Evolutionary conservation across 2,329 filamentous ascomycete genomes (phyloP), one percentile per base, ranked within the genome.

Genomic region (Magnaporthiopsis poae): DNA sequence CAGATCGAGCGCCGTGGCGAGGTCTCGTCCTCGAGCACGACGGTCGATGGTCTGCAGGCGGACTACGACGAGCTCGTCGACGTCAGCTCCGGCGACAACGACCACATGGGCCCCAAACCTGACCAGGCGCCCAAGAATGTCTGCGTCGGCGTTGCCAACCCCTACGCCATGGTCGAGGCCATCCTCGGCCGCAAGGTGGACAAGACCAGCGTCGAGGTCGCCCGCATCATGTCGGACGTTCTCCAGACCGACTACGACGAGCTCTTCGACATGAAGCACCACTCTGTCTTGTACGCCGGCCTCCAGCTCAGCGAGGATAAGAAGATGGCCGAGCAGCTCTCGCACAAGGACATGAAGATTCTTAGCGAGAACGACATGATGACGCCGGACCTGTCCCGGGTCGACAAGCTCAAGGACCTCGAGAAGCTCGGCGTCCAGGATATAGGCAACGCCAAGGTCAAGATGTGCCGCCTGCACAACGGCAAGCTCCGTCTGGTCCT

Each of bases 211-310:
- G 71, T 75, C 0, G 63, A 68, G 5, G 69, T 69, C 2, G 72
- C 75, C 29, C 70, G 72, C 18, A 74, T 81, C 66, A 69, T 81
- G 35, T 74, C 77, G 62, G 77, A 78, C 64, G 75, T 79, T 36
- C 74, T 81, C 31, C 78, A 80, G 72, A 80, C 78, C 25, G 79
- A 81, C 71, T 81, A 81, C 66, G 77, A 80, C 63, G 79, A 81
- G 72, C 77, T 81, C 61, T 81, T 81, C 64, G 79, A 81, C 71
- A 72, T 80, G 75, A 78, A 77, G 69, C 76, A 80, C 70, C 65
- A 71, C 65, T 80, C 79, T 27, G 74, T 80, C 29, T 74, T 81
- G 21, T 80, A 75, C 65, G 77, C 79, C 2, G 79, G 79, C 25
- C 72, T 79, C 56, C 75, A 75, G 72, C 75, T 80, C 66, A 76